These are phyloP conservation scores for Phascolomyces articulosus DNA, from an alignment of 371 early-diverging fungal species.

Conservation along the genomic window DNA sequence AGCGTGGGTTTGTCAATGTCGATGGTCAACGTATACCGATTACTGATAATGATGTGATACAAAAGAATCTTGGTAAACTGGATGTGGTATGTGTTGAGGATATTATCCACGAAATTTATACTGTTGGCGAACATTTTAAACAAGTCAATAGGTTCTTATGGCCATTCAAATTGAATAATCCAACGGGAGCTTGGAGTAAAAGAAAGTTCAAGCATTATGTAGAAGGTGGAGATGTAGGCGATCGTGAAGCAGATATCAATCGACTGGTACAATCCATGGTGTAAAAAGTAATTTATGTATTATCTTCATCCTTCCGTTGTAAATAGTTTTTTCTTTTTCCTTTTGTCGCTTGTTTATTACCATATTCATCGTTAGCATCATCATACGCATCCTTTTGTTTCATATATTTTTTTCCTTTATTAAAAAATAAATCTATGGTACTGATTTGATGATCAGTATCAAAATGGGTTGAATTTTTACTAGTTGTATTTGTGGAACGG, in stretches of 20 bases:
- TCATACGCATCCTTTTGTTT: background rate
- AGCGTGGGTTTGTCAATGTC: slow-evolving; percentile 97
- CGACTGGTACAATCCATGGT: slow-evolving; percentile 96
- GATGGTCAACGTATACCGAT: slow-evolving; percentile 94
- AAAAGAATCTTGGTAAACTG: slow-evolving; percentile 87
- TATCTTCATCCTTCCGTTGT: background rate
- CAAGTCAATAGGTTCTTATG: slow-evolving; percentile 96
- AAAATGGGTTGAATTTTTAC: too few species aligned
- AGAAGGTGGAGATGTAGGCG: slow-evolving; percentile 97
- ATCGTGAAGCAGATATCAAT: slow-evolving; percentile 97
- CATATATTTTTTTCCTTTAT: too few species aligned
- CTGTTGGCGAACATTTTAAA: slow-evolving; percentile 88
- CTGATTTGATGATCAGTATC: too few species aligned
- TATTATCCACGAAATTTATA: slow-evolving; percentile 97
- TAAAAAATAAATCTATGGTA: too few species aligned
- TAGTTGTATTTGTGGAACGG: too few species aligned
- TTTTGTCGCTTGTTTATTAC: too few species aligned
- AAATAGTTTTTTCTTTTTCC: background rate
- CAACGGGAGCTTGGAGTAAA: slow-evolving; percentile 92
- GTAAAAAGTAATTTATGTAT: background rate
- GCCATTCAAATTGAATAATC: slow-evolving; percentile 98
- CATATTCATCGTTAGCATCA: background rate
- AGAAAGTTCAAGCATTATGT: slow-evolving; percentile 96
- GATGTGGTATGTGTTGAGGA: slow-evolving; percentile 98
- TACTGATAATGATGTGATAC: slow-evolving; percentile 93